Base-by-base conservation (phyloP, 495 filamentous ascomycete species). In the Penicillium canescens region DNA sequence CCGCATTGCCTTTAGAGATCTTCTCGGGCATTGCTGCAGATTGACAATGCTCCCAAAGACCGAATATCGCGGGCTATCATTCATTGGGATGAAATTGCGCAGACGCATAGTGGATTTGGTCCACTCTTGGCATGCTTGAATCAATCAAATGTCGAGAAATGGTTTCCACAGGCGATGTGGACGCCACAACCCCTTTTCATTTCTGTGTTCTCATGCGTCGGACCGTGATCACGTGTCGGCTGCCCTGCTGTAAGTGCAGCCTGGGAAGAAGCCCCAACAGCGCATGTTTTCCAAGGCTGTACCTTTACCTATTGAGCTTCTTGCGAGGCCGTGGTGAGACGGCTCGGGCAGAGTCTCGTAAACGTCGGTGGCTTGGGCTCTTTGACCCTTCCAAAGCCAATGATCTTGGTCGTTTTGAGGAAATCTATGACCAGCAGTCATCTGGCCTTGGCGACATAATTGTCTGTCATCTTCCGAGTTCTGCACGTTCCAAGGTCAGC, bases 101-200 rank as follows among this genome's bases (percentile, higher is more conserved):
- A 46, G 8, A 48, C 26, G 46, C 40, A 24, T 37, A 42, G 28
- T 33, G 49, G 37, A 31, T 31, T 16, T 42, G 49, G 24, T 40
- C 49, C 49, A 41, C 49, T 51, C 49, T 51, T 51, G 49, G 49
- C 49, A 26, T 23, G 1, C 6, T 24, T 26, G 14, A 33, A 8
- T 34, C 40, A 51, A 51, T 51, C 39, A 51, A 33, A 13, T 13
- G 38, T 21, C 20, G 37, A 26, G 13, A 21, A 31, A 26, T 20
- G 21, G 24, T 16, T 26, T 28, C 13, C 34, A 36, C 18, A 34
- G 20, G 5, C 4, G 18, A 11, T 10, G 3, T 23, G 49, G 9
- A 13, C 20, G 28, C 47, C 47, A 50, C 46, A 50, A 35, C 16
- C 49, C 38, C 49, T 21, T 51, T 51, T 51, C 16, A 23, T 9